phyloP scores from a whole-genome alignment of 2,329 filamentous ascomycete species.

The Cladorrhinum sp. region DNA sequence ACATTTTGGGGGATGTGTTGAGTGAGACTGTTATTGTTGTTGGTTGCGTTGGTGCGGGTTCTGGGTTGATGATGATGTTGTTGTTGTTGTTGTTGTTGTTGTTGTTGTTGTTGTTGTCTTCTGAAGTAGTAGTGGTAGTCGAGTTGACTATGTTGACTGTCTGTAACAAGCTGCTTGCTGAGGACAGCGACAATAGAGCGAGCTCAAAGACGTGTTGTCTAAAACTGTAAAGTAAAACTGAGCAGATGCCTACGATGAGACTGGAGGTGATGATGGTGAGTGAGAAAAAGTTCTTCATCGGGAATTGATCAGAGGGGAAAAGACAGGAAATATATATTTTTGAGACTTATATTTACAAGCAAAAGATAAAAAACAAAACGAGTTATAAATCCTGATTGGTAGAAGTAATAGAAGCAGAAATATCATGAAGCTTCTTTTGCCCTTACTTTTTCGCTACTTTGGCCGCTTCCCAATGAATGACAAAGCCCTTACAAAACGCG shows the following conservation, averaged over 20 bases:
- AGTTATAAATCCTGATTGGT: neutral
- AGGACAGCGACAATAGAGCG: neutral
- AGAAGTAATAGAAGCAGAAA: neutral
- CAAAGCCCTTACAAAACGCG: neutral
- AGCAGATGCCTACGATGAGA: neutral
- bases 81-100: neutral
- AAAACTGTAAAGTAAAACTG: neutral
- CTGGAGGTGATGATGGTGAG: neutral
- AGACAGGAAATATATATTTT: neutral
- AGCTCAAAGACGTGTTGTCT: neutral
- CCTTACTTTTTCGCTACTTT: neutral
- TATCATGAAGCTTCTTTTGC: neutral
- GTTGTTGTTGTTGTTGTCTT: neutral
- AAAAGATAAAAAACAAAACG: neutral
- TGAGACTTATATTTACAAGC: neutral
- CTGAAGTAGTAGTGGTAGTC: too few species aligned
- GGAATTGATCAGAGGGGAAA: neutral
- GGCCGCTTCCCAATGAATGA: neutral
- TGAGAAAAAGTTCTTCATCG: neutral
- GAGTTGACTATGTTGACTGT: neutral
- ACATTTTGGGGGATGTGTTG: neutral
- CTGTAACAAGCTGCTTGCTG: neutral
- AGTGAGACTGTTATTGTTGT: too few species aligned
- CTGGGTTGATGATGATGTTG: too few species aligned
- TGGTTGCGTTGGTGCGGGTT: too few species aligned